Evolutionary conservation across 495 filamentous ascomycete species (phyloP), one percentile per base, ranked within the genome.

Genomic region (Chaetomium tenue): DNA sequence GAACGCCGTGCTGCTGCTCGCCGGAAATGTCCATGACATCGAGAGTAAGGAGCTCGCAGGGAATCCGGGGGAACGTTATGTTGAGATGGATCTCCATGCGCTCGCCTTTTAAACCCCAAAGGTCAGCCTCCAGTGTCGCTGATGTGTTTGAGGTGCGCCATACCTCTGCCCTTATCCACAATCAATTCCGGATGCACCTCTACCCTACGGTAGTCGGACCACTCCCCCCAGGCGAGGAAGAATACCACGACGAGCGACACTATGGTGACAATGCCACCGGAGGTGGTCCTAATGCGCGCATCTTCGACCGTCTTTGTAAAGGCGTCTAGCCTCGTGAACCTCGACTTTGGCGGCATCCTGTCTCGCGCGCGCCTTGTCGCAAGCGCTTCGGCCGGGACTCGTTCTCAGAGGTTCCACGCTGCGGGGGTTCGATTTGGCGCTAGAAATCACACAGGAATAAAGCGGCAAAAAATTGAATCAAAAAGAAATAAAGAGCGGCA

Each of bases 1-100:
- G 86, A 60, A 98, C 90, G 48, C 94, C 95, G 56, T 89, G 87
- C 73, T 98, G 94, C 72, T 97, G 89, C 75, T 98, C 94, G 48
- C 94, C 94, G 16, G 91, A 95, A 13, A 98, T 93, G 76, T 98
- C 94, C 94, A 98, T 98, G 44, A 98, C 93, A 73, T 98, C 94
- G 67, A 98, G 86, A 18, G 94, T 97, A 58, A 98, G 78, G 54
- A 98, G 87, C 76, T 98, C 93, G 79, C 94, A 98, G 39, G 94
- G 94, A 37, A 98, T 81, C 39, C 87, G 88, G 6, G 95, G 94
- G 76, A 98, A 98, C 22, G 91, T 93, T 67, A 98, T 91, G 81
- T 98, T 98, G 79, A 98, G 84, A 75, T 96, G 92, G 65, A 98
- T 98, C 70, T 98, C 94, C 91, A 98, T 97, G 74, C 92, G 89